These are phyloP conservation scores for Nicotiana otophora DNA, from an alignment of 257 asterid genomes.

Conservation along the genomic window DNA sequence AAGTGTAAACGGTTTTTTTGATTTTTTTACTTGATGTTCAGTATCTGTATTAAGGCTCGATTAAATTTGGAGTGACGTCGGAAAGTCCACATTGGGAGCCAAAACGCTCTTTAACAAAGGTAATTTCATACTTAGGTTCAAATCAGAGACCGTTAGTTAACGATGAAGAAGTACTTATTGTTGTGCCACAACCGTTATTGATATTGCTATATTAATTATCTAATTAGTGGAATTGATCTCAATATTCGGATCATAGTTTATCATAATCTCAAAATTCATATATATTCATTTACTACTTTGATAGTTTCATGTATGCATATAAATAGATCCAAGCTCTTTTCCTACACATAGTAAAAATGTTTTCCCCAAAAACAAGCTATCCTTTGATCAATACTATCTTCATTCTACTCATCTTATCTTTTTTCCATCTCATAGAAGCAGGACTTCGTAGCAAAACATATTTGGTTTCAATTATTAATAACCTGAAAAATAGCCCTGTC, in stretches of 20 bases:
- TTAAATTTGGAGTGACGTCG: too few relatives aligned
- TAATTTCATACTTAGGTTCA: too few relatives aligned
- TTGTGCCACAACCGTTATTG: rapidly evolving
- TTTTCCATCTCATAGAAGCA: background rate
- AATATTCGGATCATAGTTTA: background rate
- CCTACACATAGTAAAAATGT: background rate
- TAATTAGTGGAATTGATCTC: too few relatives aligned
- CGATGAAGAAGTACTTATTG: too few relatives aligned
- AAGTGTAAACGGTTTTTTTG: background rate
- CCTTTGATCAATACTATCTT: background rate
- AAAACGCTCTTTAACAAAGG: too few relatives aligned
- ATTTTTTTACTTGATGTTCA: too few relatives aligned
- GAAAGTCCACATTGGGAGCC: too few relatives aligned
- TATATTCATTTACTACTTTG: background rate
- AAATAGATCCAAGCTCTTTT: background rate
- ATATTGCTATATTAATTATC: too few relatives aligned
- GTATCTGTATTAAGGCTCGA: too few relatives aligned
- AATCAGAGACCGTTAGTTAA: too few relatives aligned
- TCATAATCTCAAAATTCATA: background rate
- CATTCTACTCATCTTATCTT: background rate
- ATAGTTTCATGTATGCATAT: background rate
- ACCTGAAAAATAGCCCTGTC: background rate
- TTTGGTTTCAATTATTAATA: background rate
- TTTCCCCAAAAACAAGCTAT: background rate
- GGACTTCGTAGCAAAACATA: background rate